Evolutionary conservation across 768 basidiomycete genomes (phyloP).

Genomic region (Suillus tomentosus): DNA sequence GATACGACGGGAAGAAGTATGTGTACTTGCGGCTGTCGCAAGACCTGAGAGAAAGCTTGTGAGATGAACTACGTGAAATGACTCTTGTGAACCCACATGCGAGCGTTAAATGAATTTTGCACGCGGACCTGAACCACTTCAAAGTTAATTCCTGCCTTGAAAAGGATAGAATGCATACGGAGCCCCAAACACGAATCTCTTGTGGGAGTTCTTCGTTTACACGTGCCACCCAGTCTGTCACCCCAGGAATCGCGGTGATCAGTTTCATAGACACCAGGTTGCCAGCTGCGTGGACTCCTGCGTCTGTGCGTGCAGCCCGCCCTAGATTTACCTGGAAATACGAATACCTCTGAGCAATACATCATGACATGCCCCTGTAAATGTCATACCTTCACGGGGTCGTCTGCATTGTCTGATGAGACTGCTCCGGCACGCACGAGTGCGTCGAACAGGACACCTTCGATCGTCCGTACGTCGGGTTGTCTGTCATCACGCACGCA

Average conservation of each 20-base stretch:
- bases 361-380: background rate
- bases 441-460: constrained; percentile 86
- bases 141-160: background rate
- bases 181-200: constrained; percentile 91
- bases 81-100: constrained; percentile 47
- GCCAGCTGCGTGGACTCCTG: constrained; percentile 95
- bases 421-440: constrained; percentile 89
- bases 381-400: constrained; percentile 74
- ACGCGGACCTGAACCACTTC: constrained; percentile 53
- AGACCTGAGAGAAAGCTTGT: constrained; percentile 44
- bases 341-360: background rate
- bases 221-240: constrained; percentile 65
- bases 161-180: constrained; percentile 41
- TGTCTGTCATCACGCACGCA: constrained; percentile 48
- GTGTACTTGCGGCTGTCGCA: constrained; percentile 98
- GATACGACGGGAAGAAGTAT: constrained; percentile 93
- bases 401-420: constrained; percentile 91
- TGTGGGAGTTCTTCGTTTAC: constrained; percentile 90
- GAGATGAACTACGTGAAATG: constrained; percentile 1
- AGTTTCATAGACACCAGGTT: constrained; percentile 92
- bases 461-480: constrained; percentile 78
- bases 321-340: constrained; percentile 71
- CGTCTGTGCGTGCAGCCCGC: constrained; percentile 93
- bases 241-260: constrained; percentile 74
- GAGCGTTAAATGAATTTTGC: constrained; percentile 82